Conservation (phyloP, 1,139 yeast genomes). For the Diutina siamensis region DNA sequence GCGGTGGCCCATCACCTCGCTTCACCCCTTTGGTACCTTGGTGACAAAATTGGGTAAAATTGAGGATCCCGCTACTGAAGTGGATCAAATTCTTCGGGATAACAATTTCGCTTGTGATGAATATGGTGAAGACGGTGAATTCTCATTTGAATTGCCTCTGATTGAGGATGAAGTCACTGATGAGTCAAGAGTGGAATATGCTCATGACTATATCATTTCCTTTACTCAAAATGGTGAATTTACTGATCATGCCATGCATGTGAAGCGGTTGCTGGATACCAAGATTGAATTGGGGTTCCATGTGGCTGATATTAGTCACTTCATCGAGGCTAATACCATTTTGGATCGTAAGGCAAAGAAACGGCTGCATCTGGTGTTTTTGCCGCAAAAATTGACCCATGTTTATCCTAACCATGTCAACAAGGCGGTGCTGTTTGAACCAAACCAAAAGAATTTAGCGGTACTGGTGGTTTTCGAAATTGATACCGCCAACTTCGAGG, state of each 20-base stretch:
- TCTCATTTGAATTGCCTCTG: slow-evolving; percentile 9
- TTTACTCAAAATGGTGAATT: slow-evolving; percentile 48
- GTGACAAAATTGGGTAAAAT: slow-evolving; percentile 78
- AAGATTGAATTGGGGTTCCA: slow-evolving; percentile 72
- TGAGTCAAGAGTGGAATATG: slow-evolving; percentile 42
- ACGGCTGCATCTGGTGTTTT: slow-evolving; percentile 79
- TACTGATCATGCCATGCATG: slow-evolving; percentile 74
- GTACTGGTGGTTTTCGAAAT: slow-evolving; percentile 77
- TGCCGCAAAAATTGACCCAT: slow-evolving; percentile 68
- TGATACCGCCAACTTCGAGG: slow-evolving; percentile 61
- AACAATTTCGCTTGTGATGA: slow-evolving; percentile 86
- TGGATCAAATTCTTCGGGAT: slow-evolving; percentile 84
- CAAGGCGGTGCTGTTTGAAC: slow-evolving; percentile 49
- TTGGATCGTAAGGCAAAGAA: slow-evolving; percentile 86
- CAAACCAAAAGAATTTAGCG: slow-evolving; percentile 51
- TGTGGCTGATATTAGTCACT: slow-evolving; percentile 67
- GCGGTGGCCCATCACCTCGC: slow-evolving; percentile 97
- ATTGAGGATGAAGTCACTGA: slow-evolving; percentile 24
- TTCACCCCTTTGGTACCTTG: slow-evolving; percentile 94
- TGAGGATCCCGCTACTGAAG: slow-evolving; percentile 68
- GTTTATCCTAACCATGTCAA: slow-evolving; percentile 61
- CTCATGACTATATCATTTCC: slow-evolving; percentile 54
- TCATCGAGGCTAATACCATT: slow-evolving; percentile 56
- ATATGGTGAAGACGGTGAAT: slow-evolving; percentile 38
- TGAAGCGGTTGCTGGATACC: slow-evolving; percentile 45